Evolutionary conservation across 2,329 filamentous ascomycete species (phyloP).

Genomic region (Cercospora canescens): DNA sequence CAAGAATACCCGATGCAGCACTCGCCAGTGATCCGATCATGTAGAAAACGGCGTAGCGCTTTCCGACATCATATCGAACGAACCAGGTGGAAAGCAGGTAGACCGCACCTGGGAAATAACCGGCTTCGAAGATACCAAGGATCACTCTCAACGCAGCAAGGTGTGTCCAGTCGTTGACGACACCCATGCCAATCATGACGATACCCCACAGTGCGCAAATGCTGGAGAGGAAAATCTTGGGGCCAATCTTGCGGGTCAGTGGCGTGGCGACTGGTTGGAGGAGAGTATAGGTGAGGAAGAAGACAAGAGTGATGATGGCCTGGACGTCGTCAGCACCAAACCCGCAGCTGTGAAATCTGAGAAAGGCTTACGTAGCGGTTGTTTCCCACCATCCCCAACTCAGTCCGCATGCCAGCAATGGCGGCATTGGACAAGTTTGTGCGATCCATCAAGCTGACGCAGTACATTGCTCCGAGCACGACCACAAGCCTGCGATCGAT

Average conservation of each 20-base stretch:
- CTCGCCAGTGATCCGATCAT: conserved; percentile 44
- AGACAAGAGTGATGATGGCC: conserved; percentile 37
- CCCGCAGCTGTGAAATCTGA: neutral
- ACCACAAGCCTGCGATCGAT: conserved; percentile 11
- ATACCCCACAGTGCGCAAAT: conserved; percentile 21
- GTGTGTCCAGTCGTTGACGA: conserved; percentile 29
- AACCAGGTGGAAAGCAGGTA: conserved; percentile 51
- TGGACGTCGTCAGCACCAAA: conserved; percentile 30
- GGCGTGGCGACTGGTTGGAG: conserved; percentile 38
- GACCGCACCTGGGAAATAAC: conserved; percentile 29
- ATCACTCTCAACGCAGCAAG: conserved; percentile 26
- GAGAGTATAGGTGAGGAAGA: conserved; percentile 39
- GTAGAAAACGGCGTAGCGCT: conserved; percentile 36
- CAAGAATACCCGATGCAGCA: conserved; percentile 52
- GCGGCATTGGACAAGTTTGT: conserved; percentile 31
- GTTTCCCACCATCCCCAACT: conserved; percentile 19
- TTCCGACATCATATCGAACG: conserved; percentile 40
- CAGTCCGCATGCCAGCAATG: conserved; percentile 26
- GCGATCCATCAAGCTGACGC: conserved; percentile 9
- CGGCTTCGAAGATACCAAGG: conserved; percentile 30
- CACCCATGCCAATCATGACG: conserved; percentile 46
- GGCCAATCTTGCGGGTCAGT: conserved; percentile 32
- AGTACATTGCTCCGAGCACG: conserved; percentile 11
- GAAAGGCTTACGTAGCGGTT: conserved; percentile 23
- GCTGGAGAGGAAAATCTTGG: conserved; percentile 29